Evolutionary conservation across 352 stramenopile genomes (phyloP).

Genomic region (Saprolegnia diclina): DNA sequence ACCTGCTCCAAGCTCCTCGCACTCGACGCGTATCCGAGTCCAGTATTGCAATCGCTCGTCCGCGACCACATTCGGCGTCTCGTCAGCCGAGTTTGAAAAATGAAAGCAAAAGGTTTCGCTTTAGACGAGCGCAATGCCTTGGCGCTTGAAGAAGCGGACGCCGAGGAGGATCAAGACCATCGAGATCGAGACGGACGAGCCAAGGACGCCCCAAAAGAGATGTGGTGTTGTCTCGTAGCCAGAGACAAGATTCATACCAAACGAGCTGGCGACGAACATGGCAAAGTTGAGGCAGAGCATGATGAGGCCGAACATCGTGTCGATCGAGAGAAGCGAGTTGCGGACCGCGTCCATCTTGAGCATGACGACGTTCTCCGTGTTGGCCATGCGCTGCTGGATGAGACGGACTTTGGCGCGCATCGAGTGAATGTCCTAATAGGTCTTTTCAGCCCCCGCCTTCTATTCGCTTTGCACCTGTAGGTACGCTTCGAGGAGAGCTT

Average conservation of each 20-base stretch:
- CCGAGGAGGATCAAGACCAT: constrained; percentile 39
- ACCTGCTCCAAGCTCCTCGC: not conserved
- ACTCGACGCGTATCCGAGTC: constrained; percentile 6
- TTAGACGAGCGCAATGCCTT: constrained; percentile 50
- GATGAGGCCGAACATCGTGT: constrained; percentile 68
- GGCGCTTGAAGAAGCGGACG: constrained; percentile 51
- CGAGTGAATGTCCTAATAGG: constrained; percentile 55
- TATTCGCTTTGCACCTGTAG: constrained; percentile 35
- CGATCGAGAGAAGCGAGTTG: constrained; percentile 69
- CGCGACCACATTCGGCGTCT: constrained; percentile 2
- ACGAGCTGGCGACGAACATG: constrained; percentile 58
- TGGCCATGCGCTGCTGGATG: constrained; percentile 67
- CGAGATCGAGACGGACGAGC: constrained; percentile 40
- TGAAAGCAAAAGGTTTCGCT: not conserved
- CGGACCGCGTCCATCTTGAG: constrained; percentile 70
- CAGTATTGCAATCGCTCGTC: not conserved
- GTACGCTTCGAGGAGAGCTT: constrained; percentile 74
- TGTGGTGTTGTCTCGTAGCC: constrained; percentile 36
- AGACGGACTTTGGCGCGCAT: constrained; percentile 60
- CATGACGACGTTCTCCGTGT: constrained; percentile 74
- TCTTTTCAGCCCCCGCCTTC: not conserved
- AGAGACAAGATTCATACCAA: constrained; percentile 68
- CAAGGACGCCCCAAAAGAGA: constrained; percentile 60
- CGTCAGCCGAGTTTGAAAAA: not conserved
- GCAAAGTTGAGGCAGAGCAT: constrained; percentile 55